Evolutionary conservation across 202 grass and related monocot species (phyloP).

Genomic region (Zoysia matrella): DNA sequence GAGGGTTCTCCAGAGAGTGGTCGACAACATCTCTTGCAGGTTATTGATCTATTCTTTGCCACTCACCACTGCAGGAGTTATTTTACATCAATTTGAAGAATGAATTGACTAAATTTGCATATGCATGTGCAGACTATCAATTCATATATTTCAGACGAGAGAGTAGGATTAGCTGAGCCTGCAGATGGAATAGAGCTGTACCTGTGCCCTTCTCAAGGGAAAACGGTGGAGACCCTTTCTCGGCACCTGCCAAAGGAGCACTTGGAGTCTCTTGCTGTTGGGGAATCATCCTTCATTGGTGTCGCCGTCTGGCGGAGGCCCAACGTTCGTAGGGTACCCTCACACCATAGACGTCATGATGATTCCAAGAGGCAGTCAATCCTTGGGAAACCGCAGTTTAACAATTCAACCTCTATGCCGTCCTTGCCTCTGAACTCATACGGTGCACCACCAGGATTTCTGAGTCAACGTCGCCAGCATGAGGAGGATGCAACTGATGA

Average conservation of each 20-base stretch:
- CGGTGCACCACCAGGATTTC: conserved; percentile 54
- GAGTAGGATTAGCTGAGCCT: conserved; percentile 91
- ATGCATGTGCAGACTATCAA: conserved; percentile 74
- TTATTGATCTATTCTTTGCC: conserved; percentile 42
- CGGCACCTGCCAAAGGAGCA: conserved; percentile 76
- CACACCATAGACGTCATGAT: conserved; percentile 57
- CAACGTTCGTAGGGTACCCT: conserved; percentile 55
- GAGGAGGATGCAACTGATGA: conserved; percentile 81
- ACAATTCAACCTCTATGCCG: conserved; percentile 48
- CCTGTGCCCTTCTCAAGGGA: conserved; percentile 78
- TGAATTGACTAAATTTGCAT: conserved; percentile 21
- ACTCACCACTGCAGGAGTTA: conserved; percentile 11
- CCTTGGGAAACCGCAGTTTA: conserved; percentile 59
- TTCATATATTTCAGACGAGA: conserved; percentile 81
- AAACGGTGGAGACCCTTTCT: conserved; percentile 68
- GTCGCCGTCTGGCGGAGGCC: conserved; percentile 87
- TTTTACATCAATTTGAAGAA: not conserved
- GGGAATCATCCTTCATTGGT: conserved; percentile 66
- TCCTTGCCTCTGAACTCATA: conserved; percentile 39
- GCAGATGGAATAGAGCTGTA: conserved; percentile 90
- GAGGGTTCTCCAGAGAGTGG: conserved; percentile 81
- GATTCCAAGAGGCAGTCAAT: conserved; percentile 65
- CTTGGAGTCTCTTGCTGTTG: conserved; percentile 48
- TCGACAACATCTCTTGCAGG: conserved; percentile 73
- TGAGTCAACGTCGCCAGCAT: conserved; percentile 14